phyloP scores from a whole-genome alignment of 768 basidiomycete genomes.

The Gelatoporia subvermispora region DNA sequence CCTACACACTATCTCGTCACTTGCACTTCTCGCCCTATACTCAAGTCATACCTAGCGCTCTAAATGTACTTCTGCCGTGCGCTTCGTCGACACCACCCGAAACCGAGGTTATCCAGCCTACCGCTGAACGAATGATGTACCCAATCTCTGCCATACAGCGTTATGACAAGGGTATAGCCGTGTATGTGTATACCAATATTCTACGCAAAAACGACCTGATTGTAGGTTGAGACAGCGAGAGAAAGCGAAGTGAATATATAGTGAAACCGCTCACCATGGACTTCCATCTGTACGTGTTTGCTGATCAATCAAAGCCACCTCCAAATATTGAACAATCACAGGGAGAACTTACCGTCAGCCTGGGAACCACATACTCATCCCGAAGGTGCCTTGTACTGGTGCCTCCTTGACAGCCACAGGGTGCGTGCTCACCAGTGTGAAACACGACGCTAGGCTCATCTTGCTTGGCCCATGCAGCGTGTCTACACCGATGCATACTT shows the following conservation, averaged over 20 bases:
- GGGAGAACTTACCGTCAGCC: constrained; percentile 8
- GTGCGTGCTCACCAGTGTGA: not conserved
- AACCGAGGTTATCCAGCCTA: no score
- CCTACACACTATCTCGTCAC: not conserved
- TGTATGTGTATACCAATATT: not conserved
- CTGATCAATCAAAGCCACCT: not conserved
- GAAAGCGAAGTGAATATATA: not conserved
- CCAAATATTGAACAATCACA: not conserved
- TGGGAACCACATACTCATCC: constrained; percentile 52
- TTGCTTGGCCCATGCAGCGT: constrained; percentile 25
- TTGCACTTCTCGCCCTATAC: not conserved
- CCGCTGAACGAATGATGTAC: not conserved
- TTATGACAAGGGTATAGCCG: constrained; percentile 6
- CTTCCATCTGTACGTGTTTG: constrained; percentile 5
- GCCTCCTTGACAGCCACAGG: constrained; percentile 40
- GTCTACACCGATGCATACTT: constrained; percentile 54
- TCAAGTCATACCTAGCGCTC: not conserved
- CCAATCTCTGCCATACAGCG: constrained; percentile 7
- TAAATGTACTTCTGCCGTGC: not conserved
- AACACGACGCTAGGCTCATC: not conserved
- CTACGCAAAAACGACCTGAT: no score
- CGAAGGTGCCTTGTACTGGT: constrained; percentile 59
- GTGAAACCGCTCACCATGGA: constrained; percentile 5
- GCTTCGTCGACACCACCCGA: not conserved
- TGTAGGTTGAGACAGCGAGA: not conserved